Percentiles rank a stretch among this genome's conserved stretches.
phyloP scores from a whole-genome alignment of 352 stramenopile species.

The Pythium aquatile region DNA sequence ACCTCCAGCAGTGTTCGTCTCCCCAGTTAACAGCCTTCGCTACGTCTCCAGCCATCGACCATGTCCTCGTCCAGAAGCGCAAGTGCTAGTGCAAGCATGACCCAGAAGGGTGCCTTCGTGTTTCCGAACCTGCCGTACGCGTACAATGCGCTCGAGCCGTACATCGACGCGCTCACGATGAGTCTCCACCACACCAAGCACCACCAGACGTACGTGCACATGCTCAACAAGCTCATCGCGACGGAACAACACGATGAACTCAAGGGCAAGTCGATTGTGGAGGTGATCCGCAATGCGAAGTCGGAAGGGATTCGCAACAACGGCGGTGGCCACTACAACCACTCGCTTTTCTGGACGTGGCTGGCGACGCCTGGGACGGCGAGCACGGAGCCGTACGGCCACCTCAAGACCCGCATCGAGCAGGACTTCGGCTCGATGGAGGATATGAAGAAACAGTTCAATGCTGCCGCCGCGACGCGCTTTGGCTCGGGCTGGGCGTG shows the following conservation, averaged over 20 bases:
- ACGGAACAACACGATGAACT: constrained; percentile 42
- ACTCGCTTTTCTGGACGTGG: constrained; percentile 75
- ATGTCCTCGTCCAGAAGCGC: constrained; percentile 15
- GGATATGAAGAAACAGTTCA: constrained; percentile 65
- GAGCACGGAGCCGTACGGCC: constrained; percentile 36
- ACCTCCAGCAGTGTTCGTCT: too few relatives aligned
- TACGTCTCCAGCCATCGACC: neutral
- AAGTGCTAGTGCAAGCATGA: constrained; percentile 17
- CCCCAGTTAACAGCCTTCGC: too few relatives aligned
- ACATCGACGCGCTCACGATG: constrained; percentile 52
- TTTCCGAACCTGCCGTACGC: constrained; percentile 47
- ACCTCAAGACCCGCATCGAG: constrained; percentile 47
- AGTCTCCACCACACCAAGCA: constrained; percentile 62
- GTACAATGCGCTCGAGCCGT: constrained; percentile 57
- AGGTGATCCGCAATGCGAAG: constrained; percentile 37
- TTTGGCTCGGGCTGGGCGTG: constrained; percentile 71
- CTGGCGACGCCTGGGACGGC: constrained; percentile 49
- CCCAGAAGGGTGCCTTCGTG: constrained; percentile 26
- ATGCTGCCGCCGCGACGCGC: constrained; percentile 40
- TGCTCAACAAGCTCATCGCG: constrained; percentile 38
- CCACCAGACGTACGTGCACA: constrained; percentile 47
- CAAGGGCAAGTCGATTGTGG: constrained; percentile 32
- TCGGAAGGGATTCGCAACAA: constrained; percentile 40
- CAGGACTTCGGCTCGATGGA: constrained; percentile 69
- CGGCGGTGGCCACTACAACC: constrained; percentile 40